These are phyloP conservation scores for Stipa capillata DNA, from an alignment of 176 grass and related monocot species.

Conservation along the genomic window DNA sequence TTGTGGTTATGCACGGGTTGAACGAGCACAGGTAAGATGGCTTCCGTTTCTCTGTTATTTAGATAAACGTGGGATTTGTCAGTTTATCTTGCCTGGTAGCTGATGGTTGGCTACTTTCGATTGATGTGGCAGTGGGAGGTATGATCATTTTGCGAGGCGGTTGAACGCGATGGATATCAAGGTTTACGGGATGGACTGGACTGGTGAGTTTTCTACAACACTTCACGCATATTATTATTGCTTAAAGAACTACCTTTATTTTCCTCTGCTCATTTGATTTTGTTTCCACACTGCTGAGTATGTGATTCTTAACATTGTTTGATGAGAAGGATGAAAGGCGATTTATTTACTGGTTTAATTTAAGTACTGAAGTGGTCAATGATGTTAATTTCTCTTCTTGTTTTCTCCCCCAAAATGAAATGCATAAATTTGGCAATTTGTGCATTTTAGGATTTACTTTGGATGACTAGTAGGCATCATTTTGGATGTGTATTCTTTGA, in stretches of 20 bases:
- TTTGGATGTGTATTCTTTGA: neutral
- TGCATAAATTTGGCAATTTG: neutral
- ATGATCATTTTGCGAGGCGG: conserved; percentile 64
- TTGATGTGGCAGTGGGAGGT: conserved; percentile 57
- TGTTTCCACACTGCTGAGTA: neutral
- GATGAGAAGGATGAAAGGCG: neutral
- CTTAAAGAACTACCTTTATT: too few relatives aligned
- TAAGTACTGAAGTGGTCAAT: neutral
- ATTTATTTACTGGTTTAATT: neutral
- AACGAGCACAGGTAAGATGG: conserved; percentile 69
- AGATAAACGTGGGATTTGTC: neutral
- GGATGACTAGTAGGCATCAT: neutral
- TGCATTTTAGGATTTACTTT: neutral
- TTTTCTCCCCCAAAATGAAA: neutral
- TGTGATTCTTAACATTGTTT: neutral
- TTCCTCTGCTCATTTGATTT: neutral
- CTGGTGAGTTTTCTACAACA: conserved; percentile 65
- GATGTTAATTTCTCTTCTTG: neutral
- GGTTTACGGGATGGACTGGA: conserved; percentile 96
- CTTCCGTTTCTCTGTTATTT: neutral
- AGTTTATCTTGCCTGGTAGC: neutral
- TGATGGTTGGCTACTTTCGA: conserved; percentile 13
- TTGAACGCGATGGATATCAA: conserved; percentile 80
- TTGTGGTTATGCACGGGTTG: conserved; percentile 72
- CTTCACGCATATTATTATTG: too few relatives aligned